Evolutionary conservation across 441 rosid genomes (phyloP).

Genomic region (Bocquillonia castaneifolia): DNA sequence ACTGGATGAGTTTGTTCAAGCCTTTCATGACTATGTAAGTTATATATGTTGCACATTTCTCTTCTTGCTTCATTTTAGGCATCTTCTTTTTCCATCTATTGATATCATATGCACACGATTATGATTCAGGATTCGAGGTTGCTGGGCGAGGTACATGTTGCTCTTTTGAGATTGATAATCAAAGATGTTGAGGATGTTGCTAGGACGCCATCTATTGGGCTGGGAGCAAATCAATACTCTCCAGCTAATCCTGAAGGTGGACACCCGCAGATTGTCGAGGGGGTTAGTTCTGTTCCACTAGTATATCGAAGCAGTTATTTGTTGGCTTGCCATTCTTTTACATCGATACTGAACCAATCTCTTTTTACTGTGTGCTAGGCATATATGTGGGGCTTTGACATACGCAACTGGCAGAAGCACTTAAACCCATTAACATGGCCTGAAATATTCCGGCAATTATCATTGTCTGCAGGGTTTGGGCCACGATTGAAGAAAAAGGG

Average conservation of each 20-base stretch:
- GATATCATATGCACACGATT: constrained; percentile 16
- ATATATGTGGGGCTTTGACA: constrained; percentile 97
- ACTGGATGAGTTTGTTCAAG: constrained; percentile 93
- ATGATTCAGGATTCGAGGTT: constrained; percentile 83
- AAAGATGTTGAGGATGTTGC: constrained; percentile 96
- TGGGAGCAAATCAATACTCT: constrained; percentile 75
- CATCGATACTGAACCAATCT: constrained; percentile 21
- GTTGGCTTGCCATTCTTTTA: constrained; percentile 6
- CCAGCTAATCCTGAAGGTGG: constrained; percentile 95
- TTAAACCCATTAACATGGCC: constrained; percentile 93
- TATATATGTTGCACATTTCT: background rate
- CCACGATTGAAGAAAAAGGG: constrained; percentile 67
- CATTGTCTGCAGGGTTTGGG: constrained; percentile 84
- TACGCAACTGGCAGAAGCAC: constrained; percentile 87
- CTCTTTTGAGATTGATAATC: constrained; percentile 70
- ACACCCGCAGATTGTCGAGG: constrained; percentile 90
- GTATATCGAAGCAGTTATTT: constrained; percentile 13
- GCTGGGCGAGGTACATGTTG: constrained; percentile 85
- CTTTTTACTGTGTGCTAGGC: constrained; percentile 52
- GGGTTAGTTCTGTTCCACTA: constrained; percentile 50
- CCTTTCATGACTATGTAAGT: constrained; percentile 93
- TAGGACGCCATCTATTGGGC: constrained; percentile 73
- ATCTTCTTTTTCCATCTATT: constrained; percentile 18
- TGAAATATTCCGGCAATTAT: constrained; percentile 86
- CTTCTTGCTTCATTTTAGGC: constrained; percentile 16